These are phyloP conservation scores for Lactarius psammicola DNA, from an alignment of 768 basidiomycete species.

Conservation along the genomic window DNA sequence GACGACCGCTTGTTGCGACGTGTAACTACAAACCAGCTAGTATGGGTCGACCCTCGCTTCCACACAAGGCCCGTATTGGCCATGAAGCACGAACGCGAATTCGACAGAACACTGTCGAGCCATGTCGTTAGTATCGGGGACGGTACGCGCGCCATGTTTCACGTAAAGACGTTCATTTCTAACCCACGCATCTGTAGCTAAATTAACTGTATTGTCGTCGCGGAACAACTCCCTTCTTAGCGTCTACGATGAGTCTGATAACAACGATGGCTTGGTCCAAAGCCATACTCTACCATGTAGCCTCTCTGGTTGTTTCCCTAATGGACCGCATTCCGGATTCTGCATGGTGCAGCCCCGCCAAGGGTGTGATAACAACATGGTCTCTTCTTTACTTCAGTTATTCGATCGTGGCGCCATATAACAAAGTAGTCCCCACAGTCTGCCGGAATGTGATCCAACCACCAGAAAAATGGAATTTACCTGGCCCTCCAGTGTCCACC, in stretches of 20 bases:
- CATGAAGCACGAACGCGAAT: constrained; percentile 57
- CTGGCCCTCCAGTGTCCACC: constrained; percentile 17
- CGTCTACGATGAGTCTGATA: constrained; percentile 58
- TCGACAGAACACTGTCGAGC: constrained; percentile 55
- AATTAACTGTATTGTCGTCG: constrained; percentile 58
- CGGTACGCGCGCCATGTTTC: constrained; percentile 32
- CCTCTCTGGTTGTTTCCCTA: constrained; percentile 38
- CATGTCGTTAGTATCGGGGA: constrained; percentile 39
- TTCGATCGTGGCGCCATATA: constrained; percentile 21
- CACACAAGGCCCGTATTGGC: constrained; percentile 57
- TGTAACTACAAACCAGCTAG: constrained; percentile 57
- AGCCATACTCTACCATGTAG: constrained; percentile 46
- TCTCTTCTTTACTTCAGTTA: constrained; percentile 21
- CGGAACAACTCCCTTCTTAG: constrained; percentile 57
- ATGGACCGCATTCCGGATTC: constrained; percentile 36
- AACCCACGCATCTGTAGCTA: constrained; percentile 37
- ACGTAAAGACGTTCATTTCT: neutral
- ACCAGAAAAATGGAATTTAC: neutral
- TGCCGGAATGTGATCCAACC: neutral
- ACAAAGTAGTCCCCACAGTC: constrained; percentile 14
- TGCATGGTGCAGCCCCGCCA: constrained; percentile 36
- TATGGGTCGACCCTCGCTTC: constrained; percentile 71
- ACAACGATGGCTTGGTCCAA: constrained; percentile 44
- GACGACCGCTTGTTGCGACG: constrained; percentile 50
- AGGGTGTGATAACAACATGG: constrained; percentile 17